Evolutionary conservation across 768 basidiomycete genomes (phyloP).

Genomic region (Xerocomus potaroensis): DNA sequence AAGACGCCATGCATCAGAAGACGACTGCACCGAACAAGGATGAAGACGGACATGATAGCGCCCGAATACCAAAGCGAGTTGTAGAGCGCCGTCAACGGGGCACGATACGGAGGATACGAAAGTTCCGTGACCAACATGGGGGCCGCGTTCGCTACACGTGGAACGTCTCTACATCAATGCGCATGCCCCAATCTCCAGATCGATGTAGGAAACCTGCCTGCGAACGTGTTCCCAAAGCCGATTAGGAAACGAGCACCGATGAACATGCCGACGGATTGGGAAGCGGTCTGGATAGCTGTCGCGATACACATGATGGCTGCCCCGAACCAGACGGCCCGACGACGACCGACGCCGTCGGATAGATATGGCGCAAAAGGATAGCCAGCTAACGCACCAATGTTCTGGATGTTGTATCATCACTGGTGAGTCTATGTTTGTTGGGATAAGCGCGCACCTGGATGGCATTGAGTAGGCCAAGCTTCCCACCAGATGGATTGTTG

Average conservation of each 20-base stretch:
- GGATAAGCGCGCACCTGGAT: constrained; percentile 47
- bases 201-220: constrained; percentile 38
- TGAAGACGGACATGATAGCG: constrained; percentile 54
- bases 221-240: constrained; percentile 73
- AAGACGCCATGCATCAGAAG: neutral
- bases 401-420: constrained; percentile 35
- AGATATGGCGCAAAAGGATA: constrained; percentile 70
- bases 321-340: constrained; percentile 60
- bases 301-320: constrained; percentile 65
- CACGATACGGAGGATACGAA: constrained; percentile 77
- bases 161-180: neutral
- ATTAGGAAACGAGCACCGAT: constrained; percentile 76
- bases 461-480: constrained; percentile 64
- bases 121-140: constrained; percentile 82
- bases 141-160: constrained; percentile 55
- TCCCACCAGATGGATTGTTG: constrained; percentile 48
- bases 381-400: constrained; percentile 65
- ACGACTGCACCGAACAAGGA: neutral
- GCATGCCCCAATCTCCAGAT: no score
- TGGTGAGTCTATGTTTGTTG: neutral
- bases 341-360: constrained; percentile 69
- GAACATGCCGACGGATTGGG: constrained; percentile 74
- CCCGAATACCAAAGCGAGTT: constrained; percentile 87
- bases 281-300: constrained; percentile 63
- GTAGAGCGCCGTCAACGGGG: constrained; percentile 70